These are phyloP conservation scores for Oldenlandia corymbosa DNA, from an alignment of 257 asterid species.

Conservation along the genomic window DNA sequence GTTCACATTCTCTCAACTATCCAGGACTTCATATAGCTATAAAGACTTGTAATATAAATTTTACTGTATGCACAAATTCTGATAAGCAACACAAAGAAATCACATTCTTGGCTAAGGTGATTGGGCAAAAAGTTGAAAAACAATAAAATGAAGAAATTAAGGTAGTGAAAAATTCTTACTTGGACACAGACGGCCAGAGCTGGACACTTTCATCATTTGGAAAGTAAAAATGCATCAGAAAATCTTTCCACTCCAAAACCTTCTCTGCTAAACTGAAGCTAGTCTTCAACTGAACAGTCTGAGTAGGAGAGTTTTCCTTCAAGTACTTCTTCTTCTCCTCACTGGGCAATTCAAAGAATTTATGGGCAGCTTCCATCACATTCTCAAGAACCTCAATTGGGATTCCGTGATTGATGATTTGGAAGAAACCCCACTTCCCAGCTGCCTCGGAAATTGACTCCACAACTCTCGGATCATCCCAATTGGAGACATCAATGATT, in stretches of 20 bases:
- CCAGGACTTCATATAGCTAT: no score
- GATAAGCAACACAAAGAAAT: no score
- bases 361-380: slow-evolving; percentile 31
- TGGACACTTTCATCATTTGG: slow-evolving; percentile 16
- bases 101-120: no score
- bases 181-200: slow-evolving; percentile 37
- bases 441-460: slow-evolving; percentile 40
- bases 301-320: slow-evolving; percentile 45
- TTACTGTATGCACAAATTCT: no score
- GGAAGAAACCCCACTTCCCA: slow-evolving; percentile 41
- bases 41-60: no score
- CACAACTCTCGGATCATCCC: slow-evolving; percentile 26
- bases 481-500: slow-evolving; percentile 36
- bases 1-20: no score
- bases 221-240: slow-evolving; percentile 35
- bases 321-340: slow-evolving; percentile 20
- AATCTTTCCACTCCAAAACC: slow-evolving; percentile 54
- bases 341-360: slow-evolving; percentile 32
- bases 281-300: slow-evolving; percentile 35
- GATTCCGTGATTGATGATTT: slow-evolving; percentile 43
- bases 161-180: no score
- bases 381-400: slow-evolving; percentile 41
- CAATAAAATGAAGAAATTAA: background rate
- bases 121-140: no score
- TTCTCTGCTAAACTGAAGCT: slow-evolving; percentile 36